These are phyloP conservation scores for Termitomyces sp. DNA, from an alignment of 768 basidiomycete genomes.

Conservation along the genomic window DNA sequence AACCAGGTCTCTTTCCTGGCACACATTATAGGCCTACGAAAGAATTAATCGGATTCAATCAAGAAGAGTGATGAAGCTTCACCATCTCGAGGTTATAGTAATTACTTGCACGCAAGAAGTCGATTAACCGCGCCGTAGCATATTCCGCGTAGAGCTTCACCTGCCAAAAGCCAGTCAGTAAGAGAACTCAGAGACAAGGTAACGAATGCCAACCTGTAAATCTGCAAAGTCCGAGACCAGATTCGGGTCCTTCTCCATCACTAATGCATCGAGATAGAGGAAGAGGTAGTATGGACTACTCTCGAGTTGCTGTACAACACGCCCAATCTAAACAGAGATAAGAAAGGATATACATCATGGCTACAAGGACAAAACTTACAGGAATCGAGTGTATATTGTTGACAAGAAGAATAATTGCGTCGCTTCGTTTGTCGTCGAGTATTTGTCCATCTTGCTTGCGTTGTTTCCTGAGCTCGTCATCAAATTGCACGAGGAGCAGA, in stretches of 20 bases:
- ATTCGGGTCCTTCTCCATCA: conserved; percentile 77
- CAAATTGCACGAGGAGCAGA: conserved; percentile 88
- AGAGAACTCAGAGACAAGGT: neutral
- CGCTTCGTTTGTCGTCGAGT: conserved; percentile 44
- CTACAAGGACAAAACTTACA: conserved; percentile 34
- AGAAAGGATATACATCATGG: neutral
- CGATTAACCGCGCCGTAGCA: conserved; percentile 71
- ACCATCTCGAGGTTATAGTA: conserved; percentile 89
- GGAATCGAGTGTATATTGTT: conserved; percentile 96
- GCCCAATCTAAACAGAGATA: conserved; percentile 52
- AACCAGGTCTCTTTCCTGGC: conserved; percentile 80
- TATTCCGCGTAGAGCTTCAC: conserved; percentile 91
- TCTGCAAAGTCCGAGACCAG: conserved; percentile 80
- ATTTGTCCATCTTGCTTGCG: conserved; percentile 37
- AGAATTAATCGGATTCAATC: neutral
- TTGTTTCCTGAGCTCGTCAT: conserved; percentile 75
- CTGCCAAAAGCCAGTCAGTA: conserved; percentile 17
- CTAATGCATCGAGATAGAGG: conserved; percentile 84
- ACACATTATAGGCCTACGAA: conserved; percentile 76
- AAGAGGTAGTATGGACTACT: conserved; percentile 78
- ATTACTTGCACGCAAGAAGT: conserved; percentile 86
- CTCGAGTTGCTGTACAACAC: conserved; percentile 85
- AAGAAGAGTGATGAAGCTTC: neutral
- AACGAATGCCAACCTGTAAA: conserved; percentile 48
- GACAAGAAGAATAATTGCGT: conserved; percentile 83